These are phyloP conservation scores for Achaetomium macrosporum DNA, from an alignment of 2,329 filamentous ascomycete genomes.

Conservation along the genomic window DNA sequence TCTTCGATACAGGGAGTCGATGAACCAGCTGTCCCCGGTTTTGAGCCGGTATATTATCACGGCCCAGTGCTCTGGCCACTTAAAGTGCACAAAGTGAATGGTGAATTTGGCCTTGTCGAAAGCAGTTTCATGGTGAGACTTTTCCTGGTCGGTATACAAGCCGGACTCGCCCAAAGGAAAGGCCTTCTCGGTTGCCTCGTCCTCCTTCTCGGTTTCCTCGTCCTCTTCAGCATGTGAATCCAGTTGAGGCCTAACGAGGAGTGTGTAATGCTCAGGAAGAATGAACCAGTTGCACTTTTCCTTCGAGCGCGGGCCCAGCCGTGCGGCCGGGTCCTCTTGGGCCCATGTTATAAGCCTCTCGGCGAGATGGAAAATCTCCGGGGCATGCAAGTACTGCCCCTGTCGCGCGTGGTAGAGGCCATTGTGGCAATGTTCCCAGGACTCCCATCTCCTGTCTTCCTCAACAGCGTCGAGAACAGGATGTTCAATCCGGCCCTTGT, in stretches of 20 bases:
- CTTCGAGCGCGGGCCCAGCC: background rate
- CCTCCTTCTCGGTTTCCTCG: no score
- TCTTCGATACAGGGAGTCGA: constrained; percentile 7
- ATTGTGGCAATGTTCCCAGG: constrained; percentile 3
- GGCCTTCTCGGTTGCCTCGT: no score
- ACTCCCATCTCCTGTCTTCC: background rate
- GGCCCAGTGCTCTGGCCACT: constrained; percentile 8
- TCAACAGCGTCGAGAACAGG: background rate
- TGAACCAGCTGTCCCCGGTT: background rate
- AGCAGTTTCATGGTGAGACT: background rate
- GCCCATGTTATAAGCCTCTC: constrained; percentile 2
- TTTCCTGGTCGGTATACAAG: no score
- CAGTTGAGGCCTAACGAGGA: background rate
- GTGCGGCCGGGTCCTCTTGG: constrained; percentile 6
- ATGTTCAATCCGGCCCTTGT: background rate
- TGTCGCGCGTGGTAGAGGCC: background rate
- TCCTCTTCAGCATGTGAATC: background rate
- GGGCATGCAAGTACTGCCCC: background rate
- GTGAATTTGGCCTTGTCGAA: constrained; percentile 8
- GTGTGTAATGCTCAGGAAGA: background rate
- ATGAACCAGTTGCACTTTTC: constrained; percentile 7
- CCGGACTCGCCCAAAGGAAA: no score
- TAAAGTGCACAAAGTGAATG: constrained; percentile 2
- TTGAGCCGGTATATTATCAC: constrained; percentile 7
- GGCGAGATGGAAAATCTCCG: background rate